Base-by-base conservation (phyloP, 176 grass and related monocot genomes). In the Canna indica region DNA sequence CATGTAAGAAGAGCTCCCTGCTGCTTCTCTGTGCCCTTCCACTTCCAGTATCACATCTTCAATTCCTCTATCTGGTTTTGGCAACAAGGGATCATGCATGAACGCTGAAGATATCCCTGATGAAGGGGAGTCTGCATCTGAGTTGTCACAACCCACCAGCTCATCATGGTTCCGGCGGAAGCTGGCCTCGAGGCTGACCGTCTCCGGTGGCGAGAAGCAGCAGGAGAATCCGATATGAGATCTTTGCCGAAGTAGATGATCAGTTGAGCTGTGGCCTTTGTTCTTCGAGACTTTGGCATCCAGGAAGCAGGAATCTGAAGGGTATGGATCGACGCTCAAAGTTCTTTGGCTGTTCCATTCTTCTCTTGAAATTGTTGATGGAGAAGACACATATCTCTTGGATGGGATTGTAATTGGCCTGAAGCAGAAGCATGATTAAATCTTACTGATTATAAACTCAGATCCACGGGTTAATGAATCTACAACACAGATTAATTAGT, bases 131-230 rank as follows among this genome's bases (percentile, higher is more conserved):
- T 70, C 67, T 7, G 36, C 68, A 48, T 70, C 44, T 3, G 41
- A 45, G 20, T 29, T 47, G 27, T 70, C 27, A 13, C 27, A 70
- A 5, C 39, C 41, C 4, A 16, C n/a, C 4, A 25, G 68, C 44
- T 48, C 68, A 28, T 47, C 45, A 3, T 70, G 44, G 44, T 48
- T 48, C 1, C 15, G 14, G 2, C 68, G 68, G 42, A 70, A 70
- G 44, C 68, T 70, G 25, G 68, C 41, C 18, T 70, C 68, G 7
- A 70, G 68, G 68, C 68, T 70, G 27, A 50, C 33, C 35, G 68
- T 70, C 44, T 70, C 68, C 1, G 68, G 68, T 18, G 68, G 68
- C 15, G 45, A 70, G 68, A 70, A 70, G 44, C 68, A 70, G 68
- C 68, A 70, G 68, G 68, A 70, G 68, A 70, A 70, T 31, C 68